These are phyloP conservation scores for Verticillium longisporum DNA, from an alignment of 2,329 filamentous ascomycete genomes.

Conservation along the genomic window DNA sequence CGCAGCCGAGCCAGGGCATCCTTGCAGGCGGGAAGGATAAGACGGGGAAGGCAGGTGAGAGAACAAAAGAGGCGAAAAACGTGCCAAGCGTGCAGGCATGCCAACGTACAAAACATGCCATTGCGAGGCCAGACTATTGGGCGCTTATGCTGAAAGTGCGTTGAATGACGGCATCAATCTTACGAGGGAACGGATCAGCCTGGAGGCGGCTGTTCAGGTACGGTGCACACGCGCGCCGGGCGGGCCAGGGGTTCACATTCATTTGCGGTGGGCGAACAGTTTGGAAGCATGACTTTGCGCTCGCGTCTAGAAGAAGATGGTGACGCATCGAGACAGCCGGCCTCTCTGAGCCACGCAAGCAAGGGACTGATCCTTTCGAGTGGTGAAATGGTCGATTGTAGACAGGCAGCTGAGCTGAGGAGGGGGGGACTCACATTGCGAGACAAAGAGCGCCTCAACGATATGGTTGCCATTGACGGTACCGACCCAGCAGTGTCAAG, in stretches of 20 bases:
- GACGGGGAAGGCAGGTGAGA: conserved; percentile 8
- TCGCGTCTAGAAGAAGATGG: not conserved
- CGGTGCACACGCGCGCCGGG: not conserved
- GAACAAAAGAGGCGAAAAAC: conserved; percentile 6
- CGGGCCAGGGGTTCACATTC: not conserved
- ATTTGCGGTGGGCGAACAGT: not conserved
- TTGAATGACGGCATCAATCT: conserved; percentile 1
- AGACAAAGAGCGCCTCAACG: not conserved
- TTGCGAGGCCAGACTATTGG: not conserved
- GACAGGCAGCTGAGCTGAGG: not conserved
- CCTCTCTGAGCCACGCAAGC: not conserved
- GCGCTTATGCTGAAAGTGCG: not conserved
- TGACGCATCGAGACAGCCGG: not conserved
- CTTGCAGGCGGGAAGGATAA: conserved; percentile 11
- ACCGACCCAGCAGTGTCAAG: not conserved
- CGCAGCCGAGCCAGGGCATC: conserved; percentile 2
- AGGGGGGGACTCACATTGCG: not conserved
- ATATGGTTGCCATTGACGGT: not conserved
- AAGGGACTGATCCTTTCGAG: not conserved
- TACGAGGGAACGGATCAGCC: not conserved
- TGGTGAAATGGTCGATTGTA: not conserved
- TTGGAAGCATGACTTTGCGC: not conserved
- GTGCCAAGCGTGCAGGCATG: conserved; percentile 7
- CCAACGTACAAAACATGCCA: not conserved
- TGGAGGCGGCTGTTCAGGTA: not conserved